These are phyloP conservation scores for Bryum argenteum DNA, from an alignment of 225 moss, liverwort and hornwort species.

Conservation along the genomic window DNA sequence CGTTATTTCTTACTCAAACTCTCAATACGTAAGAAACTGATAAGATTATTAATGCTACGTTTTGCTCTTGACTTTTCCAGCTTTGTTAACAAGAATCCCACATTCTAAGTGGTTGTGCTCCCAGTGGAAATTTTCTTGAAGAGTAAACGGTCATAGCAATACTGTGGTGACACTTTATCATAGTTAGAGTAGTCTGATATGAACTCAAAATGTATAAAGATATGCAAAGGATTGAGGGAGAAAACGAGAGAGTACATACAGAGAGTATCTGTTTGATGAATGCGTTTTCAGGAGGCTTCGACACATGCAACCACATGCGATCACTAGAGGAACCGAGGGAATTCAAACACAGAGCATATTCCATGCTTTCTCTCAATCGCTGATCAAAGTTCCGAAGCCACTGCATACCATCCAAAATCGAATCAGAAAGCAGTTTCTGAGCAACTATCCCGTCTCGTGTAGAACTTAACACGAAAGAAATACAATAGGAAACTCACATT, in stretches of 20 bases:
- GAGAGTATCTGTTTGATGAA: slow-evolving; percentile 82
- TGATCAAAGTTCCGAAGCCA: slow-evolving; percentile 95
- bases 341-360: slow-evolving; percentile 91
- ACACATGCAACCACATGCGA: slow-evolving; percentile 80
- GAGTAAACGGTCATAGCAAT: too few relatives aligned
- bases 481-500: slow-evolving; percentile 63
- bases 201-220: not conserved
- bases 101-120: too few relatives aligned
- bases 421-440: not conserved
- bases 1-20: too few relatives aligned
- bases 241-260: slow-evolving; percentile 42
- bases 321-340: slow-evolving; percentile 72
- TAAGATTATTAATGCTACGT: too few relatives aligned
- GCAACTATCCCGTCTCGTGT: not conserved
- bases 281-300: slow-evolving; percentile 90
- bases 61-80: too few relatives aligned
- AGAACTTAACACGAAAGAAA: slow-evolving; percentile 17
- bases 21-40: too few relatives aligned
- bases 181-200: not conserved
- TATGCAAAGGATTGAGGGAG: slow-evolving; percentile 6
- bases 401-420: slow-evolving; percentile 43
- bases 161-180: too few relatives aligned
- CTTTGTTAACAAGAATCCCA: too few relatives aligned
- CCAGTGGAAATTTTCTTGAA: too few relatives aligned
- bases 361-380: slow-evolving; percentile 92